A percentile compares a stretch with the other conserved stretches of the same genome.
These are phyloP conservation scores for Lyophyllum shimeji DNA, from an alignment of 768 basidiomycete genomes.

Conservation along the genomic window DNA sequence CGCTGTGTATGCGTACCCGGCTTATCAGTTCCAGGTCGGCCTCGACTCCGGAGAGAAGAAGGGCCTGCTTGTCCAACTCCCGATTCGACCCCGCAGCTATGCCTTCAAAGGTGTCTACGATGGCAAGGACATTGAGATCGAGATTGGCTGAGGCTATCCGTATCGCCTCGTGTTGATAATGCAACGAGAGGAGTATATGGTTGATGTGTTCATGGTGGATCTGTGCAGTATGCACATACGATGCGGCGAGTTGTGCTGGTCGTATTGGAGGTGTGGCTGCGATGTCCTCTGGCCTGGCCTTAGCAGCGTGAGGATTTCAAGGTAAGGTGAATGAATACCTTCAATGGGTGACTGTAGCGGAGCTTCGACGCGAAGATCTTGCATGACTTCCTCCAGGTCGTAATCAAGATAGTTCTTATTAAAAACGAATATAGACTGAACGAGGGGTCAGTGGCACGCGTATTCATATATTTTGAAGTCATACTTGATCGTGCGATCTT, in stretches of 20 bases:
- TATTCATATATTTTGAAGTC: not conserved
- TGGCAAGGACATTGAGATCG: constrained; percentile 70
- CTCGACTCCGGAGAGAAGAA: constrained; percentile 61
- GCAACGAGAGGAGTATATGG: constrained; percentile 50
- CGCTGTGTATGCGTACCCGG: constrained; percentile 66
- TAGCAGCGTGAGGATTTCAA: not conserved
- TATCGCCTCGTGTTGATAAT: constrained; percentile 67
- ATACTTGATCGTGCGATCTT: constrained; percentile 72
- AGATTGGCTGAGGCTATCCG: constrained; percentile 72
- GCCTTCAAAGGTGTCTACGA: constrained; percentile 68
- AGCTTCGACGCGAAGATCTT: constrained; percentile 59
- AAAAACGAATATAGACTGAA: constrained; percentile 74
- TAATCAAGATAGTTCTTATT: constrained; percentile 79
- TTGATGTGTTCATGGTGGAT: constrained; percentile 63
- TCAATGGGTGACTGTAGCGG: constrained; percentile 70
- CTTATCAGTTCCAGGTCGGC: constrained; percentile 73
- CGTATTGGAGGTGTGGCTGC: constrained; percentile 73
- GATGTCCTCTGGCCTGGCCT: constrained; percentile 45
- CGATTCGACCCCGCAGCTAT: constrained; percentile 53
- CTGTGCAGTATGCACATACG: constrained; percentile 64
- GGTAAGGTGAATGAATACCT: constrained; percentile 40
- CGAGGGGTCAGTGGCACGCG: constrained; percentile 3
- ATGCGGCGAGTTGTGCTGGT: constrained; percentile 62
- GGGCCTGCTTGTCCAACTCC: constrained; percentile 68
- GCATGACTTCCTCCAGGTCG: constrained; percentile 63